Percentiles rank a stretch among this genome's conserved stretches.
Evolutionary conservation across 2,329 filamentous ascomycete genomes (phyloP).

Genomic region (Xylariaceae sp.): DNA sequence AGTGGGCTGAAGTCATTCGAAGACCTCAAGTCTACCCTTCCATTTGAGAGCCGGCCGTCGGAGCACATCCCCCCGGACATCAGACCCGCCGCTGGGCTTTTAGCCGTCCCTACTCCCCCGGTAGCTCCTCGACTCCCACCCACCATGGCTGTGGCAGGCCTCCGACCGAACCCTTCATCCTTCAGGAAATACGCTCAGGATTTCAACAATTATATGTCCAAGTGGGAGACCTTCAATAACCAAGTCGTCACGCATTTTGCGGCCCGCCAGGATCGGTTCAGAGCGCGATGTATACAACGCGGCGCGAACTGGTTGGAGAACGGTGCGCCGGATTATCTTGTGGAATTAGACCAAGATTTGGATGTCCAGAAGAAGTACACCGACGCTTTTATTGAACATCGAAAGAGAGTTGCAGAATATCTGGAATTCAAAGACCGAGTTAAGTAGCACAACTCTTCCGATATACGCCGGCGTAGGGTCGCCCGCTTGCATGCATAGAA

Average conservation of each 20-base stretch:
- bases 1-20: constrained; percentile 50
- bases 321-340: constrained; percentile 52
- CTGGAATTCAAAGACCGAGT: constrained; percentile 44
- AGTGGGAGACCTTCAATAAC: constrained; percentile 49
- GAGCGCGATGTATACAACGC: constrained; percentile 38
- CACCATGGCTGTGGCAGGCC: constrained; percentile 40
- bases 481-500: not conserved
- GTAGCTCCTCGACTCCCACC: constrained; percentile 46
- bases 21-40: constrained; percentile 54
- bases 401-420: constrained; percentile 55
- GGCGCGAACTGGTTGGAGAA: constrained; percentile 47
- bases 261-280: constrained; percentile 45
- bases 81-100: constrained; percentile 34
- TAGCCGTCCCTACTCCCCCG: constrained; percentile 48
- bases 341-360: constrained; percentile 61
- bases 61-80: constrained; percentile 37
- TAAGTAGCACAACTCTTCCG: constrained; percentile 27
- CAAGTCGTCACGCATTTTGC: constrained; percentile 54
- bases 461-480: not conserved
- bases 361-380: constrained; percentile 59
- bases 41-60: constrained; percentile 52
- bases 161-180: constrained; percentile 40
- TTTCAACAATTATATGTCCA: constrained; percentile 51
- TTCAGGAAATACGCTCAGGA: constrained; percentile 51
- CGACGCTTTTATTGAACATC: constrained; percentile 56